These are phyloP conservation scores for Candida patagonica DNA, from an alignment of 805 yeast genomes.

Conservation along the genomic window DNA sequence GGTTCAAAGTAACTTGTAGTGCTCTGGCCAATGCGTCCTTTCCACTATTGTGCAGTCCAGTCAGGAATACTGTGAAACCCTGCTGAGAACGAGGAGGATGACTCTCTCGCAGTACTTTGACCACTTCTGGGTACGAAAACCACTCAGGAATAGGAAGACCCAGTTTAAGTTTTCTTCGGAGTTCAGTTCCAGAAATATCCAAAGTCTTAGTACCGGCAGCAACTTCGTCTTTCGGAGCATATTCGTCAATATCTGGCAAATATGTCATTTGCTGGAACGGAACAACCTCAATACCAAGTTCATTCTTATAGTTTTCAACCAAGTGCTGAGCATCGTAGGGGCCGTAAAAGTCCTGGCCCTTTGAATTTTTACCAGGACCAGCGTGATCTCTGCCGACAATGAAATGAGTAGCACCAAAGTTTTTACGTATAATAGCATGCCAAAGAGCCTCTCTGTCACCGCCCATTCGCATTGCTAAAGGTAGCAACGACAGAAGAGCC, in stretches of 20 bases:
- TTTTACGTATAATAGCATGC: slow-evolving; percentile 95
- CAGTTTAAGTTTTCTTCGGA: slow-evolving; percentile 75
- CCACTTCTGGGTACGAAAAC: slow-evolving; percentile 97
- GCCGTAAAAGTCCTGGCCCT: slow-evolving; percentile 91
- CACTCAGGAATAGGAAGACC: slow-evolving; percentile 90
- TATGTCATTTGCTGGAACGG: slow-evolving; percentile 97
- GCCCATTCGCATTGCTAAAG: slow-evolving; percentile 98
- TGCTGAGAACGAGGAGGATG: slow-evolving; percentile 88
- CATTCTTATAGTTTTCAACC: slow-evolving; percentile 65
- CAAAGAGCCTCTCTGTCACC: slow-evolving; percentile 98
- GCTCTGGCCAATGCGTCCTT: slow-evolving; percentile 67
- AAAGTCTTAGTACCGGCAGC: slow-evolving; percentile 71
- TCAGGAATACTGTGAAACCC: slow-evolving; percentile 73
- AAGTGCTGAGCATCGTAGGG: slow-evolving; percentile 94
- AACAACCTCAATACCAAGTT: slow-evolving; percentile 80
- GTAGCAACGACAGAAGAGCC: slow-evolving; percentile 80
- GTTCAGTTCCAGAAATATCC: slow-evolving; percentile 90
- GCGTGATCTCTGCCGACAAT: slow-evolving; percentile 98
- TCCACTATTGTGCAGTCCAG: slow-evolving; percentile 52
- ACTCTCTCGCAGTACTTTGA: slow-evolving; percentile 76
- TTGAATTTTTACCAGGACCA: slow-evolving; percentile 84
- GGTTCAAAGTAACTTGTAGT: slow-evolving; percentile 81
- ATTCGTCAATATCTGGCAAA: slow-evolving; percentile 89
- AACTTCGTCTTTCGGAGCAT: slow-evolving; percentile 90
- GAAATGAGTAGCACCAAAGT: slow-evolving; percentile 94